Conservation (phyloP, 768 basidiomycete species). For the Russula earlei region DNA sequence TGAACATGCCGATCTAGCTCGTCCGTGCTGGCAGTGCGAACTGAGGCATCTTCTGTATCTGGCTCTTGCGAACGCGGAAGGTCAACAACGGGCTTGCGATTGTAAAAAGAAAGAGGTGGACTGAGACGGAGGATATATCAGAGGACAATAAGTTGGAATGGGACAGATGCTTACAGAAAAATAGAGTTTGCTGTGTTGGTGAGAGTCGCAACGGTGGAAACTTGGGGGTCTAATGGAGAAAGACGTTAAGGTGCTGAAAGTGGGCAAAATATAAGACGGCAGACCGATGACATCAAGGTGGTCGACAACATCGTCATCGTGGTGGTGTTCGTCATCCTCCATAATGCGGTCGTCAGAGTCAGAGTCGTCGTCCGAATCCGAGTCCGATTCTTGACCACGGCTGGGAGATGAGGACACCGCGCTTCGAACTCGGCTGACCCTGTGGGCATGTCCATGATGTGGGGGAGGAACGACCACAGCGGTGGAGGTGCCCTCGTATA, state of each 20-base stretch:
- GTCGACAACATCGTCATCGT: conserved; percentile 76
- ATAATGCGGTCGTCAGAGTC: conserved; percentile 10
- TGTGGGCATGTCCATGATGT: conserved; percentile 22
- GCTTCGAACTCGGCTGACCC: conserved; percentile 37
- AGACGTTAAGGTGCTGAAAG: neutral
- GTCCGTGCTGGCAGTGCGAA: conserved; percentile 31
- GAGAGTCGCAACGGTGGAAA: conserved; percentile 63
- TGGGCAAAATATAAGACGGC: conserved; percentile 11
- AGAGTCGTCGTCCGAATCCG: conserved; percentile 11
- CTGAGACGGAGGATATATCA: conserved; percentile 26
- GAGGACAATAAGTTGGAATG: neutral
- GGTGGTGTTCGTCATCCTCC: conserved; percentile 31
- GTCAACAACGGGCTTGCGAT: conserved; percentile 56
- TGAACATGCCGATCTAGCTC: conserved; percentile 70
- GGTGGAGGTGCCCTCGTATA: neutral
- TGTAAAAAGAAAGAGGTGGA: conserved; percentile 62
- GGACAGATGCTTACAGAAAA: conserved; percentile 39
- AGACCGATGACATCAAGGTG: conserved; percentile 73
- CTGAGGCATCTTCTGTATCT: conserved; percentile 24
- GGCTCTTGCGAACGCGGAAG: conserved; percentile 32
- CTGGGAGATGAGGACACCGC: conserved; percentile 32
- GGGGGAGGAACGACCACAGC: conserved; percentile 29
- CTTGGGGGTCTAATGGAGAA: conserved; percentile 48
- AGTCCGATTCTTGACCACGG: conserved; percentile 10
- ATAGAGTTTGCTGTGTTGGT: conserved; percentile 78